Conservation (phyloP, 2,329 filamentous ascomycete species). For the Aureobasidium uvarum region DNA sequence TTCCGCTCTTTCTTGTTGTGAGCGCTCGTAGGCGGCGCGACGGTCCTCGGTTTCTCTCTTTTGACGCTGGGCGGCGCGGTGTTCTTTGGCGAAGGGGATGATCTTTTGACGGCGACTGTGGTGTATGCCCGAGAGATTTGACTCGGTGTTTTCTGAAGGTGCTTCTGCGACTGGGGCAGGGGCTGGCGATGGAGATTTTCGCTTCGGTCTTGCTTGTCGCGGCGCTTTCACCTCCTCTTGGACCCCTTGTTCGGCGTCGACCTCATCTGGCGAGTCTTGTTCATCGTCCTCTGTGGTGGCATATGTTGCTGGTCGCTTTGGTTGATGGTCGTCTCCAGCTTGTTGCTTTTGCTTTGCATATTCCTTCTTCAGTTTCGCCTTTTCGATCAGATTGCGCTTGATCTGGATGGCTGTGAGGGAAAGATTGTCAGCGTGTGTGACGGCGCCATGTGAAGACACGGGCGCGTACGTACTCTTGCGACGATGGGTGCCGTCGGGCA, state of each 20-base stretch:
- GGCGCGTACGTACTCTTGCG: conserved; percentile 62
- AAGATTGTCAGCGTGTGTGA: neutral
- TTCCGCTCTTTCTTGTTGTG: conserved; percentile 56
- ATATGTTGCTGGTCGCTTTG: conserved; percentile 32
- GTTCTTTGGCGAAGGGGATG: conserved; percentile 46
- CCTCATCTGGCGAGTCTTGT: neutral
- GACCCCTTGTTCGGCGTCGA: neutral
- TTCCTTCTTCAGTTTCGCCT: conserved; percentile 88
- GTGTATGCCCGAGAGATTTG: conserved; percentile 30
- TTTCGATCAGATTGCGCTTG: conserved; percentile 83
- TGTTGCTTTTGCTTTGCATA: conserved; percentile 82
- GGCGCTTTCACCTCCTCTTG: neutral
- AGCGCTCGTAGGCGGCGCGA: conserved; percentile 59
- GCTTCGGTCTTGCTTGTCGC: neutral
- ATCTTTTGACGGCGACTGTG: conserved; percentile 44
- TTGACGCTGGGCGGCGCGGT: conserved; percentile 50
- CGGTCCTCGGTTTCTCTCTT: conserved; percentile 65
- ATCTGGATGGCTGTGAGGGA: conserved; percentile 71
- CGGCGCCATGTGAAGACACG: neutral
- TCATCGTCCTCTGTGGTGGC: conserved; percentile 33
- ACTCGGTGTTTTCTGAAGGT: neutral
- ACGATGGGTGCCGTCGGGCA: conserved; percentile 84
- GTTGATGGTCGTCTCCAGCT: conserved; percentile 37
- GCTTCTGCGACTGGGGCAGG: neutral
- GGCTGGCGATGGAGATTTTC: neutral